phyloP scores from a whole-genome alignment of 495 filamentous ascomycete species.

The Hypoxylon cercidicola region DNA sequence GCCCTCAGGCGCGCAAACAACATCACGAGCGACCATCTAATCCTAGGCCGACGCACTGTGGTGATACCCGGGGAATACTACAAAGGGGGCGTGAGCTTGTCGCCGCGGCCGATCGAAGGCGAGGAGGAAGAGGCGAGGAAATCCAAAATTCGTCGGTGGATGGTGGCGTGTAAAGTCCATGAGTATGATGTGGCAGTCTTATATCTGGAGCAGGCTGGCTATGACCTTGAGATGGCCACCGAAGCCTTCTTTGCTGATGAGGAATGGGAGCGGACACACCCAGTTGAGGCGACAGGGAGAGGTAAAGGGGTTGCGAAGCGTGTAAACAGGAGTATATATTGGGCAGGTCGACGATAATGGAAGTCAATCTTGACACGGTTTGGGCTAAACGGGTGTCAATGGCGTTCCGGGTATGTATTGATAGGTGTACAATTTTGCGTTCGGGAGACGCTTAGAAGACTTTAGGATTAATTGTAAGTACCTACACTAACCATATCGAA shows the following conservation, averaged over 20 bases:
- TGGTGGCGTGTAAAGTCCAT: constrained; percentile 74
- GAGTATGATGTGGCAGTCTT: constrained; percentile 79
- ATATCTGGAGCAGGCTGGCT: constrained; percentile 73
- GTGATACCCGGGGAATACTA: constrained; percentile 74
- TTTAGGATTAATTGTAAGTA: constrained; percentile 1
- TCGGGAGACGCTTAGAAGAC: constrained; percentile 8
- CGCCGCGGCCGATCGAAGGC: constrained; percentile 71
- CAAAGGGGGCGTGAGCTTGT: constrained; percentile 69
- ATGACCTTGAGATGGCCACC: constrained; percentile 70
- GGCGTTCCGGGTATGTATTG: constrained; percentile 20
- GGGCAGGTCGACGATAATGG: constrained; percentile 23
- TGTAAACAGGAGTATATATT: constrained; percentile 21
- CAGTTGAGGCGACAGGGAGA: constrained; percentile 56
- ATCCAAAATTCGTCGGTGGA: constrained; percentile 72
- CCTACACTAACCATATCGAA: constrained; percentile 25
- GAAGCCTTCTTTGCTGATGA: constrained; percentile 72
- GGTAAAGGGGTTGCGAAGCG: constrained; percentile 51
- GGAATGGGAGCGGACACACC: constrained; percentile 75
- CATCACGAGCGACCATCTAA: constrained; percentile 70
- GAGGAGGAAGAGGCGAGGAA: constrained; percentile 75
- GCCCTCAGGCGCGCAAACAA: constrained; percentile 69
- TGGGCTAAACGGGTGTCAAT: constrained; percentile 1
- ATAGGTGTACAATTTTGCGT: constrained; percentile 23
- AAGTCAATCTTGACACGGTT: neutral
- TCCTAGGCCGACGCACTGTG: constrained; percentile 71